phyloP scores from a whole-genome alignment of 1,284 basidiomycete genomes.

The Rhizoctonia solani region DNA sequence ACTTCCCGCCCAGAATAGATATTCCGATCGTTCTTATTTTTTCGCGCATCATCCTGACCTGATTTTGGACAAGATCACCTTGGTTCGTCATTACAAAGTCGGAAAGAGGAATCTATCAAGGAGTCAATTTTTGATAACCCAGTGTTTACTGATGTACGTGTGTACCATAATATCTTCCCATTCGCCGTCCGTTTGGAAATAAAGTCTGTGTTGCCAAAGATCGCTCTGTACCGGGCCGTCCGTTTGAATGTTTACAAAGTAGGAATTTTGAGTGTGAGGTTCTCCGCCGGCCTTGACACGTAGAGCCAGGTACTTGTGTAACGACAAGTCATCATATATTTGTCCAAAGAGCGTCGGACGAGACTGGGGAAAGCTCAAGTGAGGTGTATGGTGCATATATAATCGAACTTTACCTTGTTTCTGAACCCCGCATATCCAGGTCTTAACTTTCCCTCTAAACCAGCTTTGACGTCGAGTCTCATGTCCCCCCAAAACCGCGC shows the following conservation, averaged over 20 bases:
- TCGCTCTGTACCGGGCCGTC: slow-evolving; percentile 73
- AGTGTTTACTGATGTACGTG: not conserved
- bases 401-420: slow-evolving; percentile 59
- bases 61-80: slow-evolving; percentile 66
- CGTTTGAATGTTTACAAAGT: slow-evolving; percentile 89
- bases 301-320: slow-evolving; percentile 76
- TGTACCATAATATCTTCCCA: slow-evolving; percentile 87
- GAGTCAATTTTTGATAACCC: not conserved
- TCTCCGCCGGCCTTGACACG: slow-evolving; percentile 74
- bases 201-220: slow-evolving; percentile 87
- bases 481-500: slow-evolving; percentile 78
- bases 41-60: slow-evolving; percentile 76
- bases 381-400: not conserved
- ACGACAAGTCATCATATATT: slow-evolving; percentile 76
- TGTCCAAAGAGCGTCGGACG: slow-evolving; percentile 75
- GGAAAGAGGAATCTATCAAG: slow-evolving; percentile 72
- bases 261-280: slow-evolving; percentile 70
- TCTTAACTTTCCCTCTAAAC: slow-evolving; percentile 62
- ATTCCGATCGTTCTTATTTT: slow-evolving; percentile 81
- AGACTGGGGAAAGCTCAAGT: slow-evolving; percentile 39
- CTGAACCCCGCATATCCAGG: slow-evolving; percentile 85
- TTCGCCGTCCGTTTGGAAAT: slow-evolving; percentile 66
- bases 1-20: slow-evolving; percentile 78
- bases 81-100: slow-evolving; percentile 84
- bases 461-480: slow-evolving; percentile 64